Evolutionary conservation across 2,329 filamentous ascomycete genomes (phyloP).

Genomic region (Cladosporium sp.): DNA sequence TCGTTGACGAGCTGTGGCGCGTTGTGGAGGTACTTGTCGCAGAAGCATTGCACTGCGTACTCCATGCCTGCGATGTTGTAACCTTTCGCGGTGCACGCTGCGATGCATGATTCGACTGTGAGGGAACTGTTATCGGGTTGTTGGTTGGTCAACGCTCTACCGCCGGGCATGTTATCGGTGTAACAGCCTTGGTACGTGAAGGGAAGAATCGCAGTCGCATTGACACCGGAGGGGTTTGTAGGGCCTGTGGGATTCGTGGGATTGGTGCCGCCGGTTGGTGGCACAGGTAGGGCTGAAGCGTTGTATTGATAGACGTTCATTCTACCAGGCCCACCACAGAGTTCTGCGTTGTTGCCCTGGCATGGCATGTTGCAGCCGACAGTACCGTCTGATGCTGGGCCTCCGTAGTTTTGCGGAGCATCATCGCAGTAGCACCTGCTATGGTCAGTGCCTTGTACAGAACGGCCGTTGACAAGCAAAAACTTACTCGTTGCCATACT

Average conservation of each 20-base stretch:
- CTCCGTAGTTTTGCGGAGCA: conserved; percentile 25
- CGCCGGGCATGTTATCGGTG: conserved; percentile 27
- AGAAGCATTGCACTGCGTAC: conserved; percentile 36
- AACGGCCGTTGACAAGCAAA: neutral
- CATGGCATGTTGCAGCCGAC: conserved; percentile 23
- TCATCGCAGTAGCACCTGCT: conserved; percentile 28
- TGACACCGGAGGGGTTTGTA: conserved; percentile 27
- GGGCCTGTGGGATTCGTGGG: conserved; percentile 1
- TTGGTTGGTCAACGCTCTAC: conserved; percentile 23
- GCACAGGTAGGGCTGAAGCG: conserved; percentile 17
- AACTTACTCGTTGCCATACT: conserved; percentile 25
- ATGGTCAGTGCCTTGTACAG: neutral
- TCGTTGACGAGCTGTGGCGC: conserved; percentile 23
- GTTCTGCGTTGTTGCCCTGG: conserved; percentile 10
- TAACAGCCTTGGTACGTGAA: conserved; percentile 31
- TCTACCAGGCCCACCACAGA: conserved; percentile 8
- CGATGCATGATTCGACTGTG: conserved; percentile 32
- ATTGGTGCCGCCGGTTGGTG: neutral
- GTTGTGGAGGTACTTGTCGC: conserved; percentile 32
- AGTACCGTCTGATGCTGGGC: conserved; percentile 25
- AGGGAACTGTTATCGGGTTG: conserved; percentile 23
- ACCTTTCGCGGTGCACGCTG: conserved; percentile 30
- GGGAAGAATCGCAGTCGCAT: conserved; percentile 25
- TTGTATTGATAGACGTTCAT: conserved; percentile 28
- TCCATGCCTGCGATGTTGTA: conserved; percentile 38